A percentile compares a stretch with the other conserved stretches of the same genome.
phyloP scores from a whole-genome alignment of 2,329 filamentous ascomycete species.

The Myriosclerotinia scirpicola region DNA sequence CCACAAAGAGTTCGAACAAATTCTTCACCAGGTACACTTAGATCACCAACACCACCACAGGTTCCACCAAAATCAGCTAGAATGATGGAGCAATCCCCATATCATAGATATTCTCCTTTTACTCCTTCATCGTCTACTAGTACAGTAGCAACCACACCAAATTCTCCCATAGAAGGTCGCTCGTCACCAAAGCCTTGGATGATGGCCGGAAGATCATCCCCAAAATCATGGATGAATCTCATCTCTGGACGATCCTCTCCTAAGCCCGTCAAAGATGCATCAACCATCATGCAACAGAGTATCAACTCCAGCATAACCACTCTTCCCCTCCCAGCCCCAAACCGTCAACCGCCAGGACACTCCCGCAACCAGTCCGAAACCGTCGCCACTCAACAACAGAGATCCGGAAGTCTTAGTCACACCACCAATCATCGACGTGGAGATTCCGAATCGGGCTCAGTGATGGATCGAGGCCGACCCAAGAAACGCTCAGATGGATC shows the following conservation, averaged over 20 bases:
- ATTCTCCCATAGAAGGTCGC: constrained; percentile 28
- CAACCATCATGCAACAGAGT: constrained; percentile 4
- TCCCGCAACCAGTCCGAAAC: constrained; percentile 31
- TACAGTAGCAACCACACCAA: constrained; percentile 29
- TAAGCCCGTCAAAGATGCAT: constrained; percentile 9
- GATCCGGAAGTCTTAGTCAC: constrained; percentile 14
- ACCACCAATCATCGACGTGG: constrained; percentile 50
- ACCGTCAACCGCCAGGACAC: constrained; percentile 25
- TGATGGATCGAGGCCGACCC: constrained; percentile 62
- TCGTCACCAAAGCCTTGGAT: constrained; percentile 33
- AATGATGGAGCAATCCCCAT: constrained; percentile 47
- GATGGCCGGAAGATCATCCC: constrained; percentile 28
- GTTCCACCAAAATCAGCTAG: constrained; percentile 45
- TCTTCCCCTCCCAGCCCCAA: constrained; percentile 12
- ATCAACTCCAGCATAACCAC: not conserved
- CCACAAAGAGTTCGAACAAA: constrained; percentile 29
- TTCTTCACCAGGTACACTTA: constrained; percentile 44
- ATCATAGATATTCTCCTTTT: constrained; percentile 44
- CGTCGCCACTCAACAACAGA: constrained; percentile 6
- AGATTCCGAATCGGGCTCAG: constrained; percentile 56
- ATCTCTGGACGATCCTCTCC: constrained; percentile 20
- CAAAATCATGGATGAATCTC: constrained; percentile 30
- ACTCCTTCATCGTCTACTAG: constrained; percentile 39
- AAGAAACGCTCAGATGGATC: constrained; percentile 52
- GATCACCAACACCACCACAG: constrained; percentile 47